Evolutionary conservation across 208 protist genomes (phyloP), one percentile per base, ranked within the genome.

Genomic region (Leishmania turanica): DNA sequence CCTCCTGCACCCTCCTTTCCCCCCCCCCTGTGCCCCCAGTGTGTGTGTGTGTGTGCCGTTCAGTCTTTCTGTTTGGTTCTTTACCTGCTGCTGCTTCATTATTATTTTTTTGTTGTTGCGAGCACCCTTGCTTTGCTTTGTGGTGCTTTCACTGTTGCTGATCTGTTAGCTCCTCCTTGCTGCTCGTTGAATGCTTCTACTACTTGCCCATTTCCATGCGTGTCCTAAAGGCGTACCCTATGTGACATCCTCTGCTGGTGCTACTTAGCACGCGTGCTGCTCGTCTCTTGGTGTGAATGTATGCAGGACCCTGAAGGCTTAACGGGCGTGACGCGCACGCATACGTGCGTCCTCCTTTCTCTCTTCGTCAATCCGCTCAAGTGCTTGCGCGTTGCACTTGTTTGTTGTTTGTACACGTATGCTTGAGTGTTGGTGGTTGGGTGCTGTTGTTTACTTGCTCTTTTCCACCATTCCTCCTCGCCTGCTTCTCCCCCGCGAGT

Each of bases 171-270:
- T 24, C 17, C 24, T 42, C 65, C 8, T 27, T 45, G 65, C 31
- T 73, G 68, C 68, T 73, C 68, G 68, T 53, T 34, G 45, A 53
- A 40, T 73, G 68, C 34, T 53, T 47, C 62, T 54, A 73, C 45
- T 21, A 73, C 27, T 37, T 53, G 68, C 11, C 68, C 68, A 73
- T 73, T 4, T 19, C 11, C 27, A 15, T 34, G 21, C 6, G 21
- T 73, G 69, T 27, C n/a, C 17, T 27, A 45, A 56, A 37, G 34
- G 31, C 40, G 51, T 31, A 34, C 7, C 47, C 24, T 42, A 9
- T 69, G n/a, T 51, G 19, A 15, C 49, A 62, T 9, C 62, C 34
- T 34, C 72, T 47, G 34, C 51, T 37, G 49, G 72, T 42, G 8
- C 49, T 62, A 24, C 51, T 47, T 45, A 7, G n/a, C 51, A 76